Base-by-base conservation (phyloP, 2,329 filamentous ascomycete genomes). In the Endoconidiophora polonica region DNA sequence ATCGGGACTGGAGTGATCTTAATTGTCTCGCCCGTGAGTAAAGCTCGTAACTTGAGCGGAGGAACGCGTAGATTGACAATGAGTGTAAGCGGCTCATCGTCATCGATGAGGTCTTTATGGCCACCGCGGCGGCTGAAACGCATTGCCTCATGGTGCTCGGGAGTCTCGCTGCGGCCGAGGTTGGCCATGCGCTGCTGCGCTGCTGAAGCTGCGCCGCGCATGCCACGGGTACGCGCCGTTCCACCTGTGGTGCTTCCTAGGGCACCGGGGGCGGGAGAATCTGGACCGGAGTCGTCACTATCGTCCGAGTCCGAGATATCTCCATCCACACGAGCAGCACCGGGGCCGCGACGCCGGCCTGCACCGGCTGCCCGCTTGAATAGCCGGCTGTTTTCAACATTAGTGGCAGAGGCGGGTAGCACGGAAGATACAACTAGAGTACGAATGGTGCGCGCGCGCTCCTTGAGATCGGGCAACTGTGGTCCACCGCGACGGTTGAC, bases 401-500 rank as follows among this genome's bases (percentile, higher is more conserved):
- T 76, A 50, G 78, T 69, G 3, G 84, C 90, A 3, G 86, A 86
- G 22, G 90, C 91, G 14, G 91, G 91, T 52, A 98, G 76, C 18
- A 94, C 87, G 2, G 86, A 88, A 7, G 90, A 95, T 1, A 98
- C 86, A 48, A 96, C 76, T 57, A 95, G 73, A 0, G 90, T 95
- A 44, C 91, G 79, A 51, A 96, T 90, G 1, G 91, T 96, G 47
- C 90, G 79, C 65, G 91, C 90, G 49, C 88, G 77, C 58, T 98
- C 91, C 62, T 93, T 94, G 52, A 98, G 77, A 66, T 98, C 91
- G n/a, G 91, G 91, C 39, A 98, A 69, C 53, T 86, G 83, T 4
- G 91, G 91, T 0, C 91, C 91, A 55, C 91, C 91, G 58, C 91
- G 79, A 55, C 91, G 76, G 62, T 95, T 96, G 58, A 94, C 85